Base-by-base conservation (phyloP, 2,329 filamentous ascomycete species). In the Juglanconis juglandina region DNA sequence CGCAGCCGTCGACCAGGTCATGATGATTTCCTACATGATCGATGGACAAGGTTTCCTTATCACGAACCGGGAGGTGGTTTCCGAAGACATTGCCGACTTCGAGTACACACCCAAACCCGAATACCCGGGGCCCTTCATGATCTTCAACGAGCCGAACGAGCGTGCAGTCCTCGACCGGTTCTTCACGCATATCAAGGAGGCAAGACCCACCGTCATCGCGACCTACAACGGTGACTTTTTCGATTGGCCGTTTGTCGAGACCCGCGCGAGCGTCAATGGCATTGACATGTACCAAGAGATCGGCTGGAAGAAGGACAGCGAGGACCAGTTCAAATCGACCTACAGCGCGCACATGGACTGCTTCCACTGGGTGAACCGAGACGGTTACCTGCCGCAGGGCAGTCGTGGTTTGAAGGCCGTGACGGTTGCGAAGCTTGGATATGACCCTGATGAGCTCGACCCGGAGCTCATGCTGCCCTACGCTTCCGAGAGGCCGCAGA, bases 151-250 rank as follows among this genome's bases (percentile, higher is more conserved):
- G 72, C 90, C 92, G 1, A 88, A 98, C 69, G 95, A 99, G 75
- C 95, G 95, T 73, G 85, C 82, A 1, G 72, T 96, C 2, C 80
- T 99, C 30, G 94, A 98, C 71, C 83, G 95, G 14, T 99, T 99
- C 76, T 98, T 99, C 70, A 81, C 91, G 46, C 95, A 97, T 73
- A 90, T 99, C 75, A 98, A 99, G 70, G 92, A 96, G 73, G 92
- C 92, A 1, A 86, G 90, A 62, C 95, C 95, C 0, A 98, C 93
- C 0, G 94, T 99, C 59, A 99, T 99, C 73, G 94, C 96, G 41
- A 99, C 95, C n/a, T 99, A 99, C 82, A 99, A 99, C 91, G 95
- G 95, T 78, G 95, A 99, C 79, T 99, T 99, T 74, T 99, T 99
- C 87, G 95, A 99, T 88, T 99, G 95, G 95, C 94, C 95, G 0